Evolutionary conservation across 2,329 filamentous ascomycete genomes (phyloP).

Genomic region (Penicillium vulpinum): DNA sequence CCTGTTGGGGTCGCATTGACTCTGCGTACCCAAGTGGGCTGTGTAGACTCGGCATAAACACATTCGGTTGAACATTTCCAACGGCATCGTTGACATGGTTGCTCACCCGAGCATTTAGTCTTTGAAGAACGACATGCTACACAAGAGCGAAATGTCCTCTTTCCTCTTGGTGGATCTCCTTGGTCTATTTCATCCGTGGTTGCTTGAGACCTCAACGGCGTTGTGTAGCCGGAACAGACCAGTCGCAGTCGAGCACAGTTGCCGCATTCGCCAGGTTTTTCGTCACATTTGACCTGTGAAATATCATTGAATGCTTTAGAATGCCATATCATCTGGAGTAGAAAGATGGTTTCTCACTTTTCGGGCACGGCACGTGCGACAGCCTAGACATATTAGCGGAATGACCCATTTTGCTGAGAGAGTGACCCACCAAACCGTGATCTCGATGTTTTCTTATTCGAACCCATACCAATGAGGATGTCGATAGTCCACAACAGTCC

Average conservation of each 20-base stretch:
- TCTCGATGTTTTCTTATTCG: constrained; percentile 13
- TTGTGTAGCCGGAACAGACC: constrained; percentile 19
- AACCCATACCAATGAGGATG: neutral
- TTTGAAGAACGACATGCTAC: constrained; percentile 20
- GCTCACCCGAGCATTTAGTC: constrained; percentile 25
- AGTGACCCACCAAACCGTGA: constrained; percentile 22
- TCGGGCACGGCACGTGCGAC: constrained; percentile 24
- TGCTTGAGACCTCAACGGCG: constrained; percentile 4
- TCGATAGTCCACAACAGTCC: too few species aligned
- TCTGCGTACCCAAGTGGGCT: constrained; percentile 21
- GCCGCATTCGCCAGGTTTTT: constrained; percentile 19
- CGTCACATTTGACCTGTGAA: constrained; percentile 24
- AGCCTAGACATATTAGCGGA: constrained; percentile 13
- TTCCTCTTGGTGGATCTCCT: constrained; percentile 9
- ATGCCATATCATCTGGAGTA: neutral
- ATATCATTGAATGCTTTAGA: neutral
- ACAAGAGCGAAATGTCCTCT: constrained; percentile 23
- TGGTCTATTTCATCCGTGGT: neutral
- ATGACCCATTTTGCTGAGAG: neutral
- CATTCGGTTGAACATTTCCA: constrained; percentile 8
- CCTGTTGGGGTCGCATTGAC: constrained; percentile 5
- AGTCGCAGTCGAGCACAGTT: constrained; percentile 23
- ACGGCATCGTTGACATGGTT: constrained; percentile 20
- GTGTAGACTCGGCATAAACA: constrained; percentile 20
- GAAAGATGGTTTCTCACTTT: constrained; percentile 15